Evolutionary conservation across 148 eudicot genomes (phyloP).

Genomic region (Camellia sinensis): DNA sequence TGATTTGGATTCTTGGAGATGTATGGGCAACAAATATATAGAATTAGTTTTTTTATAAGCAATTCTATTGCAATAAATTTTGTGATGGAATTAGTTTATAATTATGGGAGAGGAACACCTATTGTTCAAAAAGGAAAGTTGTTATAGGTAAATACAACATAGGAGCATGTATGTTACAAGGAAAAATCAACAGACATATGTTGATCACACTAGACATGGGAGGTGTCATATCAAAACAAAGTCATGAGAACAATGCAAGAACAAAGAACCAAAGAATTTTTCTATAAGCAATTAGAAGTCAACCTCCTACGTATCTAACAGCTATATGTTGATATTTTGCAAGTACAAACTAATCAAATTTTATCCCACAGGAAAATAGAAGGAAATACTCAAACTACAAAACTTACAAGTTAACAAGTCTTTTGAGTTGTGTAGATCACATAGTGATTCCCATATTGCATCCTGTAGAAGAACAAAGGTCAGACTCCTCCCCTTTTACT

Average conservation of each 20-base stretch:
- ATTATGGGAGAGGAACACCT: background rate
- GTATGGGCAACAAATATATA: background rate
- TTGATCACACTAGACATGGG: background rate
- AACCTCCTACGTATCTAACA: background rate
- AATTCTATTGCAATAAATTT: no score
- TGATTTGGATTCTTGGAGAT: background rate
- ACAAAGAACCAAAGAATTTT: background rate
- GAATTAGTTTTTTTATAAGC: background rate
- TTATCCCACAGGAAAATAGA: background rate
- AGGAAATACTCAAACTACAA: constrained; percentile 10
- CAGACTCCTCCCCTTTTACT: background rate
- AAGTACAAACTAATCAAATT: background rate
- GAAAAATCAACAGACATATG: no score
- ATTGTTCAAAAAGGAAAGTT: no score
- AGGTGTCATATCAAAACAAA: background rate
- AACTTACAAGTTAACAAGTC: constrained; percentile 34
- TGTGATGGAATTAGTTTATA: no score
- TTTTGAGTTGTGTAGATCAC: constrained; percentile 14
- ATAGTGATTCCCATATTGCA: constrained; percentile 32
- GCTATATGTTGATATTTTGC: background rate
- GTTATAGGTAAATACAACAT: no score
- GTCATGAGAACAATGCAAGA: background rate
- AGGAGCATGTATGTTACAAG: no score
- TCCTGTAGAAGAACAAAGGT: constrained; percentile 31
- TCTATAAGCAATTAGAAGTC: background rate